phyloP scores from a whole-genome alignment of 2,329 filamentous ascomycete genomes.

The Aureobasidium sp. region DNA sequence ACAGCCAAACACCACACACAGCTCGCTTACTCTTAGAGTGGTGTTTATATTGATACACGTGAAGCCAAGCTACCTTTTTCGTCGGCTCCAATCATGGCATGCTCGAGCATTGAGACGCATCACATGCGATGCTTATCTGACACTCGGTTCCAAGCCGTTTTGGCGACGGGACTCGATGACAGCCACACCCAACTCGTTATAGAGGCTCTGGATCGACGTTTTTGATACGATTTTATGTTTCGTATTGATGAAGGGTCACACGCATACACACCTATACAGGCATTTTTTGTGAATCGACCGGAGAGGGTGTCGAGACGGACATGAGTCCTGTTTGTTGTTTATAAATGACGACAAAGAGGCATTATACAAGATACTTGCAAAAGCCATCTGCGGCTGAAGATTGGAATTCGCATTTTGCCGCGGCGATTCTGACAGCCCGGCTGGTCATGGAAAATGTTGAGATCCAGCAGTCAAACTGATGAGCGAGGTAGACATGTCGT shows the following conservation, averaged over 20 bases:
- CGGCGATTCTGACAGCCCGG: neutral
- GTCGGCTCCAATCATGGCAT: slow-evolving; percentile 4
- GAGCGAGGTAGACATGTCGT: neutral
- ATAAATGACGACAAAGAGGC: neutral
- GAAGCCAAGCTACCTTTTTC: neutral
- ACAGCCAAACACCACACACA: neutral
- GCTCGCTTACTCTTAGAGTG: slow-evolving; percentile 2
- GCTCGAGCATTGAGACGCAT: slow-evolving; percentile 1
- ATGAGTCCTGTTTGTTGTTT: neutral
- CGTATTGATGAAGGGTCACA: neutral
- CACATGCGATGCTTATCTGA: slow-evolving; percentile 8
- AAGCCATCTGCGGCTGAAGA: slow-evolving; percentile 6
- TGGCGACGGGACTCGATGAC: slow-evolving; percentile 1
- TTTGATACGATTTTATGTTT: slow-evolving; percentile 4
- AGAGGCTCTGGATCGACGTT: neutral
- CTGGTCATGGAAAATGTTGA: slow-evolving; percentile 2
- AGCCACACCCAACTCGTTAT: neutral
- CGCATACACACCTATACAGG: neutral
- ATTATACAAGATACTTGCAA: slow-evolving; percentile 8
- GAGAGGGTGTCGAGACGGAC: neutral
- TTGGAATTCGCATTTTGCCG: neutral
- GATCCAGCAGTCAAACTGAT: slow-evolving; percentile 6
- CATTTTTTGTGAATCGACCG: neutral
- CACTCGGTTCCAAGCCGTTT: slow-evolving; percentile 5
- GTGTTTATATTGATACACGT: slow-evolving; percentile 4